Evolutionary conservation across 2,329 filamentous ascomycete species (phyloP).

Genomic region (Penicillium digitatum): DNA sequence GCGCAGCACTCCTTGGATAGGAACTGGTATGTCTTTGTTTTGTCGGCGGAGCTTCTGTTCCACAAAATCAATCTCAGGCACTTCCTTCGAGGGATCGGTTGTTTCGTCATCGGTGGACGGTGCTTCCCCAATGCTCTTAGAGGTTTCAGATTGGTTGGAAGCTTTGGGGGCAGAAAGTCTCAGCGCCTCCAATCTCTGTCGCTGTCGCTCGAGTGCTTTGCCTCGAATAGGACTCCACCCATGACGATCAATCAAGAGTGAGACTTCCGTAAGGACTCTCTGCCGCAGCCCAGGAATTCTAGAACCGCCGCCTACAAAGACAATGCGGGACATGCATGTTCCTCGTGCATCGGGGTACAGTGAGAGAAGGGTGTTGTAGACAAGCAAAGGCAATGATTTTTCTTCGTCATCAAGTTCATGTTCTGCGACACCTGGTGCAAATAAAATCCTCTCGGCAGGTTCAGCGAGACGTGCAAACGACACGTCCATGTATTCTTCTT

Average conservation of each 20-base stretch:
- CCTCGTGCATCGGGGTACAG: slow-evolving; percentile 79
- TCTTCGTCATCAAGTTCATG: slow-evolving; percentile 81
- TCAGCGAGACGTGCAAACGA: slow-evolving; percentile 68
- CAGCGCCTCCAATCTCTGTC: slow-evolving; percentile 44
- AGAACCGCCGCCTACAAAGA: slow-evolving; percentile 79
- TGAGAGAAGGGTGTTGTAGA: slow-evolving; percentile 70
- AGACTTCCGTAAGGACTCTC: slow-evolving; percentile 72
- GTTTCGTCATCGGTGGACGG: slow-evolving; percentile 8
- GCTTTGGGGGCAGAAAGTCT: slow-evolving; percentile 17
- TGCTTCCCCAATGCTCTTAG: slow-evolving; percentile 5
- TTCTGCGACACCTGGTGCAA: slow-evolving; percentile 53
- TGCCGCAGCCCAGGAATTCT: slow-evolving; percentile 73
- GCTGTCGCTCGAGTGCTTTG: slow-evolving; percentile 55
- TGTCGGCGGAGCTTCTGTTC: slow-evolving; percentile 39
- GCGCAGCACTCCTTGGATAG: slow-evolving; percentile 41
- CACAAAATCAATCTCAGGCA: slow-evolving; percentile 47
- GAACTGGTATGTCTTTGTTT: slow-evolving; percentile 34
- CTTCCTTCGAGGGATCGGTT: slow-evolving; percentile 24
- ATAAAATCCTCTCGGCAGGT: slow-evolving; percentile 71
- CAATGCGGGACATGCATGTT: slow-evolving; percentile 80
- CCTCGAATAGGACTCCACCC: slow-evolving; percentile 77
- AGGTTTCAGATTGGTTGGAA: not conserved
- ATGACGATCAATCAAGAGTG: slow-evolving; percentile 59
- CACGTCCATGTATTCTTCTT: slow-evolving; percentile 51
- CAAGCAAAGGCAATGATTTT: slow-evolving; percentile 67